A percentile compares a stretch with the other conserved stretches of the same genome.
Evolutionary conservation across 345 rosid genomes (phyloP).

Genomic region (Lepidium aucheri): DNA sequence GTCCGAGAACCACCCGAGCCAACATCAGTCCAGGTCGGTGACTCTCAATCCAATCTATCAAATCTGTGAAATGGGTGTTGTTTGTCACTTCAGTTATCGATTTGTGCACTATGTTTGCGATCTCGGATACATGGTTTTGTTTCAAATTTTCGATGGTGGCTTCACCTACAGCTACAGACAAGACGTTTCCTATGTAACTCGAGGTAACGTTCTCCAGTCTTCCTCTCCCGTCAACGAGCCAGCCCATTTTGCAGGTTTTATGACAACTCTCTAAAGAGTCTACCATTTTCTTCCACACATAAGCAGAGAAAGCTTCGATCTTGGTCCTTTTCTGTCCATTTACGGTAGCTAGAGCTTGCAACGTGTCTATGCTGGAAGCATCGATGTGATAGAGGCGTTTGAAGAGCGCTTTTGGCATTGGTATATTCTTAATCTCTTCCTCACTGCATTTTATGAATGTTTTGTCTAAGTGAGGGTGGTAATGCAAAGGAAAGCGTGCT

Average conservation of each 20-base stretch:
- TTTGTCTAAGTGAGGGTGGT: slow-evolving; percentile 46
- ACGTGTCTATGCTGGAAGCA: slow-evolving; percentile 34
- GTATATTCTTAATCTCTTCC: slow-evolving; percentile 58
- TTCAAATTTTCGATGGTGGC: slow-evolving; percentile 40
- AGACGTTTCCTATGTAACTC: slow-evolving; percentile 67
- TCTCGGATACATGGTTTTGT: slow-evolving; percentile 41
- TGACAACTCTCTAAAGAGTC: slow-evolving; percentile 33
- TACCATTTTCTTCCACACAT: slow-evolving; percentile 72
- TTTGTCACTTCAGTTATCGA: slow-evolving; percentile 49
- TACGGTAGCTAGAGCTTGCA: slow-evolving; percentile 47
- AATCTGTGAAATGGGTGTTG: slow-evolving; percentile 57
- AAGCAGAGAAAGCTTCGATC: slow-evolving; percentile 85
- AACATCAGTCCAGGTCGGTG: slow-evolving; percentile 87
- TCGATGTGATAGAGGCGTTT: slow-evolving; percentile 72
- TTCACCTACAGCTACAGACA: slow-evolving; percentile 65
- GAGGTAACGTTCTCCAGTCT: slow-evolving; percentile 41
- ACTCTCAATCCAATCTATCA: slow-evolving; percentile 81
- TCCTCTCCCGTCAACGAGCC: slow-evolving; percentile 74
- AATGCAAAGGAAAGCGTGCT: slow-evolving; percentile 52
- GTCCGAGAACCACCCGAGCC: slow-evolving; percentile 49
- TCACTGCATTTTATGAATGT: slow-evolving; percentile 53
- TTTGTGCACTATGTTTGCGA: slow-evolving; percentile 48
- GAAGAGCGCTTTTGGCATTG: slow-evolving; percentile 31
- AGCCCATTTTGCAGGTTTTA: slow-evolving; percentile 71
- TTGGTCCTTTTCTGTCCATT: slow-evolving; percentile 50